Percentiles rank a stretch among this genome's conserved stretches.
phyloP scores from a whole-genome alignment of 2,329 filamentous ascomycete genomes.

The Nemania serpens region DNA sequence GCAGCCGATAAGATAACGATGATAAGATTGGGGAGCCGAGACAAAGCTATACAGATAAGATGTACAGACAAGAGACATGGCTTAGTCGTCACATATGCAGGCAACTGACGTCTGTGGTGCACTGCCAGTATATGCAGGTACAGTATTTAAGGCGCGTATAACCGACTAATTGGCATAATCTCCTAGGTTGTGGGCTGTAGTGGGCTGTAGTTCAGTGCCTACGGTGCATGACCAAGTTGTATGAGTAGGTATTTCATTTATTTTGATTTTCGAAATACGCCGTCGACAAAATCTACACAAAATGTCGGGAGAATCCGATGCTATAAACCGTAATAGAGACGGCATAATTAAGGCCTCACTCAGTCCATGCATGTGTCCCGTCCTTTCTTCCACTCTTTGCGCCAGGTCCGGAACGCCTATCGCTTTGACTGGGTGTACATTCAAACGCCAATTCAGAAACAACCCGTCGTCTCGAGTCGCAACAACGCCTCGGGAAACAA shows the following conservation, averaged over 20 bases:
- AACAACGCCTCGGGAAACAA: conserved; percentile 16
- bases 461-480: conserved; percentile 14
- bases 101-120: no score
- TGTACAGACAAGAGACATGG: no score
- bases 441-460: conserved; percentile 23
- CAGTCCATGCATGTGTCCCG: conserved; percentile 13
- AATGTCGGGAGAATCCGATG: neutral
- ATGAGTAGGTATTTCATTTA: no score
- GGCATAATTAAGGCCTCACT: conserved; percentile 1
- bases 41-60: neutral
- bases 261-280: neutral
- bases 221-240: neutral
- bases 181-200: no score
- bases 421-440: conserved; percentile 27
- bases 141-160: no score
- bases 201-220: no score
- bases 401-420: conserved; percentile 32
- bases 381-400: conserved; percentile 12
- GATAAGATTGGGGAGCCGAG: neutral
- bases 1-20: conserved; percentile 12
- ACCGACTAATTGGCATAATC: no score
- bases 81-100: no score
- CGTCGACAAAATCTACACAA: neutral
- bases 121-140: no score
- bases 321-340: neutral